A percentile compares a stretch with the other conserved stretches of the same genome.
These are phyloP conservation scores for Cordia subcordata DNA, from an alignment of 257 asterid species.

Conservation along the genomic window DNA sequence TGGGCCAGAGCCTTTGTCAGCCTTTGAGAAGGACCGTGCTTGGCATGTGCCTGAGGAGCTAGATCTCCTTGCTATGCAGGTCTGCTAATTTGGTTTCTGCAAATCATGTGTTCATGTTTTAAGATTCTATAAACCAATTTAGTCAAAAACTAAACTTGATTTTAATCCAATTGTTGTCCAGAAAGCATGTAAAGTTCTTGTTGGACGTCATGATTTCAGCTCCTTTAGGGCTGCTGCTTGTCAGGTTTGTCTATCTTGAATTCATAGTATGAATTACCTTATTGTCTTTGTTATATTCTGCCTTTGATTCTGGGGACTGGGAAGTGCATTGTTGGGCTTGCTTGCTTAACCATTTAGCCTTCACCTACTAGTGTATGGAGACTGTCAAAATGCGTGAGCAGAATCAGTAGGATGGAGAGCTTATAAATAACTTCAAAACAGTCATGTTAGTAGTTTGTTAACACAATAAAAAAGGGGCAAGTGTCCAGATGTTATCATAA, in stretches of 20 bases:
- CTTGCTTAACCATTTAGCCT: too few relatives aligned
- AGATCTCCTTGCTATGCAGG: slow-evolving; percentile 77
- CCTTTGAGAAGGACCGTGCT: slow-evolving; percentile 76
- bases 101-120: not conserved
- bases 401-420: too few relatives aligned
- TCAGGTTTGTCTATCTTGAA: slow-evolving; percentile 56
- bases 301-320: not conserved
- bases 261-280: not conserved
- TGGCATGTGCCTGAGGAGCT: slow-evolving; percentile 91
- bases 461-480: too few relatives aligned
- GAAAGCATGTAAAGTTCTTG: slow-evolving; percentile 83
- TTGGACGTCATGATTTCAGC: slow-evolving; percentile 87
- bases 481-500: too few relatives aligned
- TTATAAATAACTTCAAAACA: too few relatives aligned
- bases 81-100: slow-evolving; percentile 16
- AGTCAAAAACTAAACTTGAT: slow-evolving; percentile 2
- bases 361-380: too few relatives aligned
- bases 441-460: too few relatives aligned
- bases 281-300: not conserved
- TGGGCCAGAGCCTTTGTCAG: slow-evolving; percentile 63
- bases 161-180: slow-evolving; percentile 28
- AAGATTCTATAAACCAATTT: not conserved
- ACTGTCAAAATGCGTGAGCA: too few relatives aligned
- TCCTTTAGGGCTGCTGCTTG: slow-evolving; percentile 91
- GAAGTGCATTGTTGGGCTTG: too few relatives aligned